Evolutionary conservation across 2,329 filamentous ascomycete genomes (phyloP), one percentile per base, ranked within the genome.

Genomic region (Phyllosticta paracitricarpa): DNA sequence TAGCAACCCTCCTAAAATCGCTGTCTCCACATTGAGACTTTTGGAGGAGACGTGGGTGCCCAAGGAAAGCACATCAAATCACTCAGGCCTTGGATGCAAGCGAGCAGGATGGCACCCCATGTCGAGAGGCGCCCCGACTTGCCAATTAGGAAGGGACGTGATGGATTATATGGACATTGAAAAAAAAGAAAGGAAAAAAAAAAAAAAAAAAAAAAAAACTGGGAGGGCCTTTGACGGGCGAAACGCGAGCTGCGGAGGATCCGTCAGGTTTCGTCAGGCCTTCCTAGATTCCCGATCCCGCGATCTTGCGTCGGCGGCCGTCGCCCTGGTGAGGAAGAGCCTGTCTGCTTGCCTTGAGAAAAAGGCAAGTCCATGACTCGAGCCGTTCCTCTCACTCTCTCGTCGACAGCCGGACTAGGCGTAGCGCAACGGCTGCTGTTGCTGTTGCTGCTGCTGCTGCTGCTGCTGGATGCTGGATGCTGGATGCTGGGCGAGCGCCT

Each of bases 391-490:
- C 58, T 53, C 14, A n/a, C 40, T 48, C 40, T 48, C 40, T 48
- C 40, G 14, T 48, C 40, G 14, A n/a, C 40, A 17, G n/a, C 40
- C 40, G 40, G 40, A n/a, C 3, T n/a, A n/a, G 40, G 40, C 51
- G 53, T 61, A 61, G 58, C 51, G 58, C 53, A 61, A 61, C 54
- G 58, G 58, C 58, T 56, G 58, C 58, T 61, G 58, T 54, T 56
- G 58, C 58, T 54, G 58, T 56, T 56, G 17, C 40, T 48, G n/a
- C 19, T 22, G 19, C 19, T 22, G 58, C 58, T 54, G 58, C 52
- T 56, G 17, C 40, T 48, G n/a, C 19, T 22, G 40, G 40, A 48
- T 48, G 17, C 58, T 48, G 40, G 58, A 61, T n/a, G 58, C 58
- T 61, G 58, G 58, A 61, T 56, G 53, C 55, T n/a, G 53, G 56